These are phyloP conservation scores for Cladophialophora bantiana DNA, from an alignment of 2,329 filamentous ascomycete genomes.

Conservation along the genomic window DNA sequence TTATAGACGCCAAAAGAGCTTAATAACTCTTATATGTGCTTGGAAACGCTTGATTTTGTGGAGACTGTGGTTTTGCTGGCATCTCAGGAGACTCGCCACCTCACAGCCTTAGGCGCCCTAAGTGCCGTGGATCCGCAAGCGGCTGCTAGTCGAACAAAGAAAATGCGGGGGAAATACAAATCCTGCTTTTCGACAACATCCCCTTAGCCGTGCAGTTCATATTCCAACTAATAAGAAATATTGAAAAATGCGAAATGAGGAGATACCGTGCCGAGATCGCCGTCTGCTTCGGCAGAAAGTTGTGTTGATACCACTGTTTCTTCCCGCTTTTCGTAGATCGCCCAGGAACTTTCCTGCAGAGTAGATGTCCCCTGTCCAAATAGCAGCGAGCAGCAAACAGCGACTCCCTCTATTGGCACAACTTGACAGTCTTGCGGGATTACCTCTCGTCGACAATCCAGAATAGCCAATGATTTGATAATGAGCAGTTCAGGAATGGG, in stretches of 20 bases:
- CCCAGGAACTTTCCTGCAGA: neutral
- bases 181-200: neutral
- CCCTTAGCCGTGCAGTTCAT: neutral
- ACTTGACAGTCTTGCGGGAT: neutral
- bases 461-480: neutral
- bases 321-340: neutral
- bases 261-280: neutral
- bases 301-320: neutral
- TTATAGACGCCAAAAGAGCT: neutral
- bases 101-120: neutral
- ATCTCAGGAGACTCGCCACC: neutral
- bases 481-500: neutral
- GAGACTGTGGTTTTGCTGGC: neutral
- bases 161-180: constrained; percentile 1
- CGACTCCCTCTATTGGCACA: neutral
- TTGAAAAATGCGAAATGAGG: neutral
- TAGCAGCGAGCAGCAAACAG: neutral
- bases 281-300: constrained; percentile 2
- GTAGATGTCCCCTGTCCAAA: neutral
- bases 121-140: constrained; percentile 5
- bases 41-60: neutral
- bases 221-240: neutral
- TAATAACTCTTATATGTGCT: constrained; percentile 12
- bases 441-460: neutral
- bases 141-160: neutral